Evolutionary conservation across 192 early-diverging fungal genomes (phyloP).

Genomic region (Chytriomyces hyalinus): DNA sequence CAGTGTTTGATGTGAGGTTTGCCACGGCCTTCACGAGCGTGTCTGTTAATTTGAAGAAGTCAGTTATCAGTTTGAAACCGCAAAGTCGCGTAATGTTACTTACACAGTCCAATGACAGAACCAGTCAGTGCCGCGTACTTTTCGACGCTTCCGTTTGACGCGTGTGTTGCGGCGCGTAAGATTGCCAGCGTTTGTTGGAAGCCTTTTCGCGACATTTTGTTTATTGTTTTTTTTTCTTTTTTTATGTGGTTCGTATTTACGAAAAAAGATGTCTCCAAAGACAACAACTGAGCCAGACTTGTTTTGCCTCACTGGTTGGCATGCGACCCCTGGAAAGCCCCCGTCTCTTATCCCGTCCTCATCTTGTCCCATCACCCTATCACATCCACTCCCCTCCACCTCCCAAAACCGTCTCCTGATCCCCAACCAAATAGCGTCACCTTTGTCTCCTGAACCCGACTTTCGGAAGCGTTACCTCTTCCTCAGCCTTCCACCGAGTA

Average conservation of each 20-base stretch:
- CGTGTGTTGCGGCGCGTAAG: background rate
- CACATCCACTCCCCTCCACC: background rate
- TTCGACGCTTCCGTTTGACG: background rate
- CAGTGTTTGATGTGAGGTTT: background rate
- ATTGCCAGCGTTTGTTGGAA: no score
- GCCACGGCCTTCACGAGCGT: background rate
- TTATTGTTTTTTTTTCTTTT: background rate
- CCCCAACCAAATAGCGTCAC: background rate
- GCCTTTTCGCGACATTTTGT: no score
- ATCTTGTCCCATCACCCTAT: background rate
- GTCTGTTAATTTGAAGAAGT: background rate
- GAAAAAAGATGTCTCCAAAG: background rate
- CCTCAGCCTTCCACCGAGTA: background rate
- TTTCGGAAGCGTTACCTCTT: background rate
- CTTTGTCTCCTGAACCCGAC: background rate
- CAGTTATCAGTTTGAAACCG: background rate
- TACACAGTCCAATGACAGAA: constrained; percentile 16
- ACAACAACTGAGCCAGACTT: background rate
- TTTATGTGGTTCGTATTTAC: background rate
- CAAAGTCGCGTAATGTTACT: background rate
- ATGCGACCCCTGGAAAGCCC: background rate
- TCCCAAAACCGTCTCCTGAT: background rate
- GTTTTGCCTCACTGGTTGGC: background rate
- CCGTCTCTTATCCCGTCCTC: background rate
- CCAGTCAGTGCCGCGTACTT: background rate